These are phyloP conservation scores for Andalucia godoyi DNA, from an alignment of 78 protist genomes.

Conservation along the genomic window DNA sequence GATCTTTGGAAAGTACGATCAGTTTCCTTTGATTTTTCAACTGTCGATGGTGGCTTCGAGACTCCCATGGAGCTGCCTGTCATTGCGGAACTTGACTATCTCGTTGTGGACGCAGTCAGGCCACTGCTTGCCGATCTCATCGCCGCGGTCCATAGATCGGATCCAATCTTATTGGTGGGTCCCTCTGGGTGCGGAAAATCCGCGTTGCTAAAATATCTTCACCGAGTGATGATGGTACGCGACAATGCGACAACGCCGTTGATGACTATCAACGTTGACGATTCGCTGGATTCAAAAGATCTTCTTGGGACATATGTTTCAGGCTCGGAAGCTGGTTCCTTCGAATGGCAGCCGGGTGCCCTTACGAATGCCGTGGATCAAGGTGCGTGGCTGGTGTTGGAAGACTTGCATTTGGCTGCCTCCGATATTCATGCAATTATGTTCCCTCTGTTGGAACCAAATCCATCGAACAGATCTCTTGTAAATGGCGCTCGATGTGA, in stretches of 20 bases:
- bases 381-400: conserved; percentile 93
- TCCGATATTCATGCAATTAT: conserved; percentile 67
- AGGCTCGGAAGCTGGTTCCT: conserved; percentile 84
- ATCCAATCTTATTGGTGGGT: not conserved
- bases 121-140: too few relatives aligned
- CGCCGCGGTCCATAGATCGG: not conserved
- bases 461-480: conserved; percentile 59
- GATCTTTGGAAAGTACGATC: too few relatives aligned
- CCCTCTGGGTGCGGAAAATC: not conserved
- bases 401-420: conserved; percentile 86
- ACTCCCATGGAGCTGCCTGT: too few relatives aligned
- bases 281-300: conserved; percentile 76
- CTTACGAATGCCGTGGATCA: conserved; percentile 52
- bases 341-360: conserved; percentile 87
- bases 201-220: too few relatives aligned
- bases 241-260: not conserved
- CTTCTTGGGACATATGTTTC: conserved; percentile 85
- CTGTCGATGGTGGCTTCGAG: too few relatives aligned
- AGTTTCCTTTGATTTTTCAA: too few relatives aligned
- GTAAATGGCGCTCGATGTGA: conserved; percentile 53
- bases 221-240: not conserved
- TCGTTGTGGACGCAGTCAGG: too few relatives aligned
- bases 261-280: conserved; percentile 67
- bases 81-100: too few relatives aligned
- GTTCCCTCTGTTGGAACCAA: conserved; percentile 62